Base-by-base conservation (phyloP, 2,329 filamentous ascomycete genomes). In the Monosporascus sp. region DNA sequence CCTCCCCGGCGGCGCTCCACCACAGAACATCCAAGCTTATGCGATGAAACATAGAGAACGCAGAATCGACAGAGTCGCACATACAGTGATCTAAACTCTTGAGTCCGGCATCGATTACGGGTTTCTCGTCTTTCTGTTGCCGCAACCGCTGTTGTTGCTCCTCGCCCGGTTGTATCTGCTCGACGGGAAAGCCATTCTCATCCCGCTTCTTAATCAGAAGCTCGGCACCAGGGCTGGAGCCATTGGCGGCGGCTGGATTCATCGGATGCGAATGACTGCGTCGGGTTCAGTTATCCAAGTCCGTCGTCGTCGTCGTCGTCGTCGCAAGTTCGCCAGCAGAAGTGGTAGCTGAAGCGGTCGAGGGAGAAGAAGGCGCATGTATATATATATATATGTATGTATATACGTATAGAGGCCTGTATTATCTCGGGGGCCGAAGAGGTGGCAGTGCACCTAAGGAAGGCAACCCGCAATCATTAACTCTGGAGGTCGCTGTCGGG, bases 61-160 rank as follows among this genome's bases (percentile, higher is more conserved):
- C n/a, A 43, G 31, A 54, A 55, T 59, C 52, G 48, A 44, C 49
- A 38, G 43, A 48, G 40, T 14, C 46, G 11, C 47, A 74, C 79
- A 57, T 77, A 86, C 88, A 92, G 69, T 92, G 88, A 74, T 95
- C 84, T 54, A 91, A 75, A 69, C 87, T 91, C 70, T 83, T 84
- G 68, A 96, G 75, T 49, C 92, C 92, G 51, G 92, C 92, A 70
- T 92, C 88, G 45, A 77, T 72, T 20, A 73, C 71, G 41, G 60
- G 56, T 26, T 55, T 53, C 54, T 46, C 58, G 46, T 47, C 63
- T 47, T 60, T 64, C 56, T 53, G 64, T 48, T 61, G 61, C 46
- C 52, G 55, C 43, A 46, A 46, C 24, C 43, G 14, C 24, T 19
- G 27, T 37, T 40, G 17, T 20, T 50, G 26, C 19, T 40, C 38